phyloP scores from a whole-genome alignment of 139 green algal genomes.

The Closterium sp. region DNA sequence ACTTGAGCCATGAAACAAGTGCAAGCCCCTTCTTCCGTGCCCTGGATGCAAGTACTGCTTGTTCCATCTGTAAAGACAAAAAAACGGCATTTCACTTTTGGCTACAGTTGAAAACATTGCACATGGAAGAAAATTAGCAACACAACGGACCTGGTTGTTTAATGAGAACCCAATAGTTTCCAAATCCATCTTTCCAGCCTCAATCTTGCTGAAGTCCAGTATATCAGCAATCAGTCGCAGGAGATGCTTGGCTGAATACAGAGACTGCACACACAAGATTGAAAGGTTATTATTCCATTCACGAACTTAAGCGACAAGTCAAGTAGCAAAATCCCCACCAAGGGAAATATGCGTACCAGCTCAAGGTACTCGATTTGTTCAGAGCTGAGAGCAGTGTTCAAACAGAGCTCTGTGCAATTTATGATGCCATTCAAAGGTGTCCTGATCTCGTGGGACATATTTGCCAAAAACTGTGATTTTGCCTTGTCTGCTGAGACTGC shows the following conservation, averaged over 20 bases:
- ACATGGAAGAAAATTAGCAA: too few species aligned
- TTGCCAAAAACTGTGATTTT: slow-evolving; percentile 35
- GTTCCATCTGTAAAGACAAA: slow-evolving; percentile 47
- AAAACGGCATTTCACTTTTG: too few species aligned
- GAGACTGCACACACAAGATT: slow-evolving; percentile 22
- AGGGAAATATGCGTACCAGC: slow-evolving; percentile 24
- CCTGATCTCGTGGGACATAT: slow-evolving; percentile 40
- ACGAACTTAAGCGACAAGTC: too few species aligned
- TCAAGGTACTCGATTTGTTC: slow-evolving; percentile 42
- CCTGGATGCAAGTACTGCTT: slow-evolving; percentile 25
- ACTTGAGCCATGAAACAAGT: not conserved
- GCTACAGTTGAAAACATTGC: too few species aligned
- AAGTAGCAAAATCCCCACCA: too few species aligned
- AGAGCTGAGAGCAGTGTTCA: slow-evolving; percentile 25
- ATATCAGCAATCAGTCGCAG: slow-evolving; percentile 39
- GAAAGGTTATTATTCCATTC: not conserved
- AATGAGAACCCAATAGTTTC: slow-evolving; percentile 43
- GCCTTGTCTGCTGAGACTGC: slow-evolving; percentile 23
- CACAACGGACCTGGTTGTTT: slow-evolving; percentile 12
- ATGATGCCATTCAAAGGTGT: slow-evolving; percentile 45
- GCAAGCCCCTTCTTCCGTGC: slow-evolving; percentile 28
- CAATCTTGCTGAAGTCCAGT: slow-evolving; percentile 44
- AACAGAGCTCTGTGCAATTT: slow-evolving; percentile 40
- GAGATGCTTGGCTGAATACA: slow-evolving; percentile 44
- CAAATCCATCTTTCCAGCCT: slow-evolving; percentile 36